Evolutionary conservation across 2,329 filamentous ascomycete species (phyloP).

Genomic region (Neopestalotiopsis sp.): DNA sequence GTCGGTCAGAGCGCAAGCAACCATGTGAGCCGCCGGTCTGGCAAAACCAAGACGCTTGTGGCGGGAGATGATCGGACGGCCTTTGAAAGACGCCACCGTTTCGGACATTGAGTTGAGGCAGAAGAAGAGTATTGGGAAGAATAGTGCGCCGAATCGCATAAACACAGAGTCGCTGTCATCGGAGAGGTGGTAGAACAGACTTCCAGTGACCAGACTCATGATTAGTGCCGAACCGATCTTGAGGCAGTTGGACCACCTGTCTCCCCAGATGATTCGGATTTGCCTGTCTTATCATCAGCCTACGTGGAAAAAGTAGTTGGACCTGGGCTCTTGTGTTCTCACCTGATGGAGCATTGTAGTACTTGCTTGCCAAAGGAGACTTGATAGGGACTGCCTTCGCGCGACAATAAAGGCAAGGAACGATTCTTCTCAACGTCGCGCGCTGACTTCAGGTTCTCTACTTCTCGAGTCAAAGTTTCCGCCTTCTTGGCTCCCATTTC

Average conservation of each 20-base stretch:
- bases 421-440: conserved; percentile 32
- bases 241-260: conserved; percentile 36
- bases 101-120: conserved; percentile 49
- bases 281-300: conserved; percentile 27
- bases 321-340: conserved; percentile 34
- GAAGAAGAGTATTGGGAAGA: conserved; percentile 45
- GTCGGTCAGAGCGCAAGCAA: conserved; percentile 46
- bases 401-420: conserved; percentile 21
- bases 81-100: conserved; percentile 36
- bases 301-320: conserved; percentile 23
- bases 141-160: conserved; percentile 38
- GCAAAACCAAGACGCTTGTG: conserved; percentile 40
- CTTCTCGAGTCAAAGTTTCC: conserved; percentile 41
- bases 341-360: conserved; percentile 46
- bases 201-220: conserved; percentile 69
- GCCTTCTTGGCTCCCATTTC: conserved; percentile 5
- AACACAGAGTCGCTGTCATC: conserved; percentile 64
- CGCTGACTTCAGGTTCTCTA: conserved; percentile 45
- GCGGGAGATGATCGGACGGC: conserved; percentile 37
- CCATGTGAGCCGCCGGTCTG: conserved; percentile 37
- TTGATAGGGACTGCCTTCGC: conserved; percentile 31
- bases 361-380: conserved; percentile 33
- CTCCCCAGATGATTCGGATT: conserved; percentile 39
- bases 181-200: conserved; percentile 69
- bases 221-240: conserved; percentile 64